Base-by-base conservation (phyloP, 495 filamentous ascomycete species). In the Choiromyces venosus region DNA sequence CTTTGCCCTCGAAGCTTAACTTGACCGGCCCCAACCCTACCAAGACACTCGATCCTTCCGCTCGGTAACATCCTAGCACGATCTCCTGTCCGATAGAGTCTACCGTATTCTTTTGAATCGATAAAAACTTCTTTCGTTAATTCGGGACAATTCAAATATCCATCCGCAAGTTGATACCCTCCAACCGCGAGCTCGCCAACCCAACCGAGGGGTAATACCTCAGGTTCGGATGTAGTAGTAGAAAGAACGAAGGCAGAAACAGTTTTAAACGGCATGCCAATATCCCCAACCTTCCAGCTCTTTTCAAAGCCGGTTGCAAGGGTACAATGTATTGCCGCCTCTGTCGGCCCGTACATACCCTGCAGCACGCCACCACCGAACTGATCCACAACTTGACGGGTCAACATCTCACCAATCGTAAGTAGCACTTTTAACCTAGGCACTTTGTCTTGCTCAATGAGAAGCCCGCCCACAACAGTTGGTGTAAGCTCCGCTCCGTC, bases 321-420 rank as follows among this genome's bases (percentile, higher is more conserved):
- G 8, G 88, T 90, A 79, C 89, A 91, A 73, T 96, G 93, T 65
- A 96, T 93, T 1, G 92, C 86, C 19, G 91, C 91, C 82, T 95
- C 92, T 0, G 92, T 95, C 16, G 93, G 93, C 0, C 92, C 92
- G 78, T 96, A 96, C 92, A 94, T 93, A 0, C 87, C 91, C 84
- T 90, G 90, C 0, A 96, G 86, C 38, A 94, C 87, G 14, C 86
- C 84, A 12, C 42, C 83, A 2, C 90, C 91, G 84, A 93, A 96
- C 80, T 93, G 91, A 52, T 88, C 84, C 10, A 94, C 84, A 1
- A 96, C 87, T 6, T 86, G 85, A 33, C 84, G 84, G 0, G 91
- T 93, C 37, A 96, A 87, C 91, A 93, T 94, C 82, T 96, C 93
- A 6, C 93, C 93, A 75, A 95, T 96, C 0, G 93, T 95, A 18